Evolutionary conservation across 2,329 filamentous ascomycete species (phyloP), one percentile per base, ranked within the genome.

Genomic region (Aspergillus intermedius): DNA sequence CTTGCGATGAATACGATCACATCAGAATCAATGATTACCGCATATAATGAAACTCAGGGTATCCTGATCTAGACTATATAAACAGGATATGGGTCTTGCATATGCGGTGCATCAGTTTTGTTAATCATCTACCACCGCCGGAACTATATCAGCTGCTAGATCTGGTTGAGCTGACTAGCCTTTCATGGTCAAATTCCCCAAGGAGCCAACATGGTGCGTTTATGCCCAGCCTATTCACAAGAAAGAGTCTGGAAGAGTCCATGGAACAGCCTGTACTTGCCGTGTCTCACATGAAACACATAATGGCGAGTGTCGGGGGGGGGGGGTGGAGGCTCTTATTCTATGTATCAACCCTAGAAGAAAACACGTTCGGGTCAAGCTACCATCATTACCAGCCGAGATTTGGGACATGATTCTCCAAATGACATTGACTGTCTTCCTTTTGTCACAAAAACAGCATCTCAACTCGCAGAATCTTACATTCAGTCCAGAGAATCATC

Each of bases 391-490:
- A 41, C 39, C 39, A 19, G 17, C 6, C 17, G 39, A 41, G 2
- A 21, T 41, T 22, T 22, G 15, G 17, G 17, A 21, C 21, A 8
- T 19, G 39, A 15, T 41, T 9, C 32, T 50, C 21, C 28, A 50
- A 44, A 47, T 21, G 49, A 54, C 23, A 50, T 54, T 46, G 49
- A 45, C 30, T 44, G 49, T 35, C 46, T 54, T 19, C 15, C 48
- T 10, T 54, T 49, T 42, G 28, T 54, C n/a, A 52, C 52, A 49
- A 44, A 28, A 47, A 43, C 49, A 45, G 52, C 47, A 30, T 44
- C 49, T 17, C 49, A 54, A 21, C 41, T 51, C 12, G 12, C 45
- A 34, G 10, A n/a, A 13, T 12, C 10, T 34, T 5, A 34, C 2
- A 34, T n/a, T 34, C 32, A n/a, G n/a, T 25, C 23, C 6, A 25